Conservation (phyloP, 805 yeast species). For the Kodamaea kakaduensis region DNA sequence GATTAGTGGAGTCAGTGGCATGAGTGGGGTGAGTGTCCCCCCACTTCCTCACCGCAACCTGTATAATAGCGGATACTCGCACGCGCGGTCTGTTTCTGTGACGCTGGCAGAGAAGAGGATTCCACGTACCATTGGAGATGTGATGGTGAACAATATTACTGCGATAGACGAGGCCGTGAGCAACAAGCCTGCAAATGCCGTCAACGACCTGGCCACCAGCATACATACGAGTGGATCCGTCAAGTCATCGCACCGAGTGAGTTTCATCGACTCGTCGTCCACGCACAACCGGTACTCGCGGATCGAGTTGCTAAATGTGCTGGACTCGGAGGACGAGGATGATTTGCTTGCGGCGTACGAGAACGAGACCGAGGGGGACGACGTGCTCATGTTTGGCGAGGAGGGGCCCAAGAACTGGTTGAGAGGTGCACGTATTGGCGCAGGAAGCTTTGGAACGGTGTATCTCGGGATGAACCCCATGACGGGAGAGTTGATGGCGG, state of each 20-base stretch:
- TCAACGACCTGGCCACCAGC: slow-evolving; percentile 11
- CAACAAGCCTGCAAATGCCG: slow-evolving; percentile 15
- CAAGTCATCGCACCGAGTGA: slow-evolving; percentile 17
- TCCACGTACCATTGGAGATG: slow-evolving; percentile 58
- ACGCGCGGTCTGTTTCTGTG: slow-evolving; percentile 5
- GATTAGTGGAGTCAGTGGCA: slow-evolving; percentile 7
- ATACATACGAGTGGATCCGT: slow-evolving; percentile 6
- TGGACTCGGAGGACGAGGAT: slow-evolving; percentile 22
- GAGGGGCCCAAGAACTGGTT: slow-evolving; percentile 80
- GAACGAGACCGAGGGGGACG: slow-evolving; percentile 30
- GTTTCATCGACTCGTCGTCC: slow-evolving; percentile 20
- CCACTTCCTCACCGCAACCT: slow-evolving; percentile 4
- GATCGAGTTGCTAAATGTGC: slow-evolving; percentile 43
- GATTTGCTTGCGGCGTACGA: slow-evolving; percentile 18
- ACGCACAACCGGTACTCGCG: slow-evolving; percentile 38
- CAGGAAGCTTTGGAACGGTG: slow-evolving; percentile 93
- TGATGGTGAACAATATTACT: slow-evolving; percentile 50
- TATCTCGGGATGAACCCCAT: slow-evolving; percentile 86
- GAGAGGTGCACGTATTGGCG: slow-evolving; percentile 88
- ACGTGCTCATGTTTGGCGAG: slow-evolving; percentile 39
- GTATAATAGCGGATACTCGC: slow-evolving; percentile 7
- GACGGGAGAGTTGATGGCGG: slow-evolving; percentile 96
- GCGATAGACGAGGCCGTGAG: slow-evolving; percentile 49
- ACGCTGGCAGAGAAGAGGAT: slow-evolving; percentile 4
- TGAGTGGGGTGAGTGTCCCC: slow-evolving; percentile 1